These are phyloP conservation scores for Blastobotrys serpentis DNA, from an alignment of 1,139 yeast species.

Conservation along the genomic window DNA sequence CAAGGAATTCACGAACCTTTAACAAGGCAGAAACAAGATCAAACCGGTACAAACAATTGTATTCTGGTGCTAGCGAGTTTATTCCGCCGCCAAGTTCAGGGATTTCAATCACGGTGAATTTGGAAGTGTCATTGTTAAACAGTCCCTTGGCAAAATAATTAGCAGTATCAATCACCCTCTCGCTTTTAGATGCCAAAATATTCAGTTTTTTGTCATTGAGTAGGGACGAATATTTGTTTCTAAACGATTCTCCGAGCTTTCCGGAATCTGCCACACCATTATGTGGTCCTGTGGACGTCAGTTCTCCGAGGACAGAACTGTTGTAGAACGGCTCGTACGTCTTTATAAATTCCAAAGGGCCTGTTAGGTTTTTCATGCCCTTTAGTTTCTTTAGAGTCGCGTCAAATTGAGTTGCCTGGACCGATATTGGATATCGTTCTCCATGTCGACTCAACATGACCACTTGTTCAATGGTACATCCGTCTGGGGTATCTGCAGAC, in stretches of 20 bases:
- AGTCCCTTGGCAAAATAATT: slow-evolving; percentile 20
- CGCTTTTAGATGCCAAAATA: slow-evolving; percentile 21
- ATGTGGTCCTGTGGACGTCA: slow-evolving; percentile 23
- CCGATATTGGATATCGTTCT: slow-evolving; percentile 23
- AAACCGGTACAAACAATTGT: slow-evolving; percentile 13
- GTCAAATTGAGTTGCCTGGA: slow-evolving; percentile 11
- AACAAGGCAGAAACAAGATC: slow-evolving; percentile 10
- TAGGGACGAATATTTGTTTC: slow-evolving; percentile 17
- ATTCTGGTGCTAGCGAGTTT: slow-evolving; percentile 17
- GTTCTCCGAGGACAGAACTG: slow-evolving; percentile 16
- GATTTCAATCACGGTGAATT: slow-evolving; percentile 10
- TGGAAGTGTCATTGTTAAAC: slow-evolving; percentile 12
- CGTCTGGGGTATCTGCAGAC: slow-evolving; percentile 29
- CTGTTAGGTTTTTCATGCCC: slow-evolving; percentile 12
- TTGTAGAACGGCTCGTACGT: slow-evolving; percentile 18
- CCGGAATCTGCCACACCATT: slow-evolving; percentile 20
- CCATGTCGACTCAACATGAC: slow-evolving; percentile 25
- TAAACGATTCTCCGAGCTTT: slow-evolving; percentile 17
- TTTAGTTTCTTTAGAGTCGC: slow-evolving; percentile 12
- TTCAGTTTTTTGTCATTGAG: slow-evolving; percentile 11
- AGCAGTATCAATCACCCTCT: slow-evolving; percentile 23
- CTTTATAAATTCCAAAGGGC: slow-evolving; percentile 22
- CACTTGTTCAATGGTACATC: slow-evolving; percentile 23
- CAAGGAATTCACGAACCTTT: slow-evolving; percentile 13
- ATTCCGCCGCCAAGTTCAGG: slow-evolving; percentile 16